phyloP scores from a whole-genome alignment of 73 alveolate genomes.

The Tetrahymena borealis region DNA sequence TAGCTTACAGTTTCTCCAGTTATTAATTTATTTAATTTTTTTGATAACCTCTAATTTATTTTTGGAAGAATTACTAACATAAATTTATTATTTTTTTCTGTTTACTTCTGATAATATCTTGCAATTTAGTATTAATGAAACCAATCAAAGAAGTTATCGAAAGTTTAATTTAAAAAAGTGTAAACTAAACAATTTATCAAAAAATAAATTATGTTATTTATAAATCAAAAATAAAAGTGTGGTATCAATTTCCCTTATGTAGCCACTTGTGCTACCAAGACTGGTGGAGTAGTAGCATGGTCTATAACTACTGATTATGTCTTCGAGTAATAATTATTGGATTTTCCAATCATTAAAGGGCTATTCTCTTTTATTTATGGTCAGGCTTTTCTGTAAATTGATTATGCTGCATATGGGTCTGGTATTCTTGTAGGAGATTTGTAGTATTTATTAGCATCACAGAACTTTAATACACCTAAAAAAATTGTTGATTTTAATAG shows the following conservation, averaged over 20 bases:
- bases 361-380: neutral
- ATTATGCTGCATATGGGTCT: neutral
- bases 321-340: neutral
- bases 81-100: too few species aligned
- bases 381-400: neutral
- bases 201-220: too few species aligned
- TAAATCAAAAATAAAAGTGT: too few species aligned
- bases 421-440: neutral
- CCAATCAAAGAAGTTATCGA: too few species aligned
- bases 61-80: too few species aligned
- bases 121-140: too few species aligned
- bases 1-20: too few species aligned
- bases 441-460: neutral
- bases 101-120: too few species aligned
- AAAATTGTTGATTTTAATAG: neutral
- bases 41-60: too few species aligned
- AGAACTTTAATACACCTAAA: neutral
- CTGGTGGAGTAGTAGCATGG: neutral
- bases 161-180: too few species aligned
- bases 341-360: neutral
- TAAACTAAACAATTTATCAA: too few species aligned
- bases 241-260: neutral
- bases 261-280: neutral
- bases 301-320: neutral
- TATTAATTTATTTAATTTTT: too few species aligned